Evolutionary conservation across 2,329 filamentous ascomycete genomes (phyloP).

Genomic region (Ambrosiella cleistominuta): DNA sequence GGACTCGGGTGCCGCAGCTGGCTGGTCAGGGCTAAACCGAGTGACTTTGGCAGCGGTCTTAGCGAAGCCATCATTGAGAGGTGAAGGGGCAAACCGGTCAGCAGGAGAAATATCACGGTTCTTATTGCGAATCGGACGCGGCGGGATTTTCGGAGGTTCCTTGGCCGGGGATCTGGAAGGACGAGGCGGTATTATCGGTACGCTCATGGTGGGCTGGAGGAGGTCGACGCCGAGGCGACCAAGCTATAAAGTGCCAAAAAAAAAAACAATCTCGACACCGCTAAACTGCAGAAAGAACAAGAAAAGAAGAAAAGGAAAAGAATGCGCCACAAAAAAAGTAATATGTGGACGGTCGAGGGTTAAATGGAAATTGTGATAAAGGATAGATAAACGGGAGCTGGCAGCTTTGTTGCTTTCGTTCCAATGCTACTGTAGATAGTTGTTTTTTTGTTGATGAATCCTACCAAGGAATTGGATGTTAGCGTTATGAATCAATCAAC

Average conservation of each 20-base stretch:
- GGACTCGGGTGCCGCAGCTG: conserved; percentile 9
- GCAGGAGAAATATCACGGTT: conserved; percentile 64
- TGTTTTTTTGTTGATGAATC: neutral
- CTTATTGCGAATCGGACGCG: conserved; percentile 52
- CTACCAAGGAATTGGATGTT: neutral
- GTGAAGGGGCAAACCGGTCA: conserved; percentile 69
- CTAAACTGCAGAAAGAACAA: neutral
- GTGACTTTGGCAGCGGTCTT: conserved; percentile 26
- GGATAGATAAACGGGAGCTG: neutral
- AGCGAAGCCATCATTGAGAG: conserved; percentile 55
- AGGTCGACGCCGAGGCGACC: neutral
- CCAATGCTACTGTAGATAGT: neutral
- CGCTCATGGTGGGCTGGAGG: conserved; percentile 27
- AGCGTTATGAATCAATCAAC: neutral
- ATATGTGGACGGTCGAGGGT: neutral
- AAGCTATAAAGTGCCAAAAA: neutral
- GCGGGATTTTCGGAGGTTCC: conserved; percentile 50
- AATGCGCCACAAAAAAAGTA: conserved; percentile 1
- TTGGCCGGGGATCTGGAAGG: conserved; percentile 27
- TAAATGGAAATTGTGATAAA: conserved; percentile 2
- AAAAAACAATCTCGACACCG: neutral
- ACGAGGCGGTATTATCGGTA: conserved; percentile 39
- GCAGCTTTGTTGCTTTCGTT: neutral
- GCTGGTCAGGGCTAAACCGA: conserved; percentile 22
- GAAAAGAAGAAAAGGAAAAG: conserved; percentile 11